Base-by-base conservation (phyloP, 495 filamentous ascomycete genomes). In the Chaetomium fimeti region DNA sequence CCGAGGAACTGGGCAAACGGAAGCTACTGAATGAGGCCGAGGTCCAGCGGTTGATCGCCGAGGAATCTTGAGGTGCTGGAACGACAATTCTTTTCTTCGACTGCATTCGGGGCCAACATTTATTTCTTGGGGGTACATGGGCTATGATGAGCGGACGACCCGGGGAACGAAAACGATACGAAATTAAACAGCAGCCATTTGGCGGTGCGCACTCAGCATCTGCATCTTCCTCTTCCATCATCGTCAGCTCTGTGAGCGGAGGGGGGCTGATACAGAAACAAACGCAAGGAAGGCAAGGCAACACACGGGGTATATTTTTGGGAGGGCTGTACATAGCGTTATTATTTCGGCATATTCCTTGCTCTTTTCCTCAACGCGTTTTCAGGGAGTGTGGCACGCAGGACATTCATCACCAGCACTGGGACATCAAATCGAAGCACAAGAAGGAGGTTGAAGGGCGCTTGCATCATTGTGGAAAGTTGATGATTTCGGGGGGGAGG, bases 1-100 rank as follows among this genome's bases (percentile, higher is more conserved):
- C 85, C 12, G 85, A 89, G 66, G 84, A 91, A 64, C 87, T 92
- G 12, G 92, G 93, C 28, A 84, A 84, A 62, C 87, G 94, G 45
- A 91, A 93, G 47, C 83, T 94, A 1, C 87, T 97, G 42, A 90
- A 96, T 69, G 75, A 78, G 45, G 67, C 76, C 18, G 84, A 85
- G 63, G 82, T 82, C 2, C 80, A 83, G 58, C 73, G 74, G 22
- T 70, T 80, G 24, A 72, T 79, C 15, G 77, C 78, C 22, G 82
- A 83, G 63, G 80, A 81, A 43, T 63, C 66, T 15, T 70, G 52
- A 57, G 13, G 6, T 12, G 15, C 29, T 28, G 13, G 16, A 12
- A 38, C 11, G 13, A 11, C 18, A 9, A 11, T n/a, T n/a, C 28
- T n/a, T 18, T 55, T 16, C 16, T 24, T 55, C 11, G 52, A 7